phyloP scores from a whole-genome alignment of 129 eudicot genomes.

The Oenanthe sinensis region DNA sequence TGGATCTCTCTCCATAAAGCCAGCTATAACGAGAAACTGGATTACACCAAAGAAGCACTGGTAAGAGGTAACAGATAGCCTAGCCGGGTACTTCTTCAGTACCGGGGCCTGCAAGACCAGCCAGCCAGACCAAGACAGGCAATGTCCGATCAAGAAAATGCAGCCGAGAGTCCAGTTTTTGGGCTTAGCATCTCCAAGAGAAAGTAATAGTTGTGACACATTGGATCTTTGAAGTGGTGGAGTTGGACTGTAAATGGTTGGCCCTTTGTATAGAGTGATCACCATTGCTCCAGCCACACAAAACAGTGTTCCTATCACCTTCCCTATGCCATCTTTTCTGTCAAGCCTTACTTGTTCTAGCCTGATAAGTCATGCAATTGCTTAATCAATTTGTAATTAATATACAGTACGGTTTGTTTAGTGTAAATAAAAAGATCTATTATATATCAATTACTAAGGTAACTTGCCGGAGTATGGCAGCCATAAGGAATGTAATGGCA shows the following conservation, averaged over 20 bases:
- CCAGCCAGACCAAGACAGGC: conserved; percentile 97
- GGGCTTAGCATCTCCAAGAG: conserved; percentile 75
- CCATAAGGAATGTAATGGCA: conserved; percentile 96
- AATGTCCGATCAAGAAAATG: conserved; percentile 86
- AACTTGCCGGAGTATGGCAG: conserved; percentile 57
- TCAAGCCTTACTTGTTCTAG: conserved; percentile 77
- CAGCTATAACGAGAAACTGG: conserved; percentile 82
- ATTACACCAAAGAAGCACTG: conserved; percentile 86
- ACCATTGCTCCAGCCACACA: conserved; percentile 93
- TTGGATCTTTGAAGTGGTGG: conserved; percentile 35
- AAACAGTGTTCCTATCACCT: conserved; percentile 65
- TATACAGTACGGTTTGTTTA: neutral
- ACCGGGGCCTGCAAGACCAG: conserved; percentile 89
- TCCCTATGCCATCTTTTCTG: conserved; percentile 87
- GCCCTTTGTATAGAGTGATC: conserved; percentile 93
- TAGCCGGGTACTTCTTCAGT: conserved; percentile 86
- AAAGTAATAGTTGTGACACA: conserved; percentile 31
- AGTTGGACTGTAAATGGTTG: conserved; percentile 80
- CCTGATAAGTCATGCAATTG: conserved; percentile 33
- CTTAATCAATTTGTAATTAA: neutral
- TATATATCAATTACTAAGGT: neutral
- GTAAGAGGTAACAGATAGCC: conserved; percentile 86
- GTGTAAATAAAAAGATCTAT: neutral
- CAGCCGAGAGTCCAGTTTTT: conserved; percentile 96
- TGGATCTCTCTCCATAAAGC: conserved; percentile 67